Base-by-base conservation (phyloP, 306 rosid species). In the Astragalus glycyphyllos region DNA sequence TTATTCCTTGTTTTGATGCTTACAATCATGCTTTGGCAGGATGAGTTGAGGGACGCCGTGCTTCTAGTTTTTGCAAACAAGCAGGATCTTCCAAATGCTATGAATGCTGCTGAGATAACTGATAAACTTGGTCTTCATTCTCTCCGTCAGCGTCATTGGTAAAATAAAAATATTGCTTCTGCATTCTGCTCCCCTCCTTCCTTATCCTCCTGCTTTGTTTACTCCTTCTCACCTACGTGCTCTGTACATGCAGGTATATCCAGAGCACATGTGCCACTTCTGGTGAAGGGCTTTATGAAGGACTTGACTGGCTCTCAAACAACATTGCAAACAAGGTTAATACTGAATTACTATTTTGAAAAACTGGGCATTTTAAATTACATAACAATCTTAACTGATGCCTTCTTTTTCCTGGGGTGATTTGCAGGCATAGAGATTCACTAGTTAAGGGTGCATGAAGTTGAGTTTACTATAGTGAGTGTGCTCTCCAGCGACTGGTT, bases 241-340 rank as follows among this genome's bases (percentile, higher is more conserved):
- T 15, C n/a, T 66, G 26, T 23, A 15, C 68, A 4, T 73, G 66
- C 77, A 90, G 97, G 97, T 90, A 90, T 70, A 90, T 90, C 79
- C 96, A 90, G 85, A 90, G 96, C 88, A 90, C 96, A 29, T 90
- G 96, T 61, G 96, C 92, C 72, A 87, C 94, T 29, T 86, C 96
- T 40, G 96, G 96, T 69, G 96, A 90, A 83, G 97, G 97, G 72
- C 88, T 90, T 62, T 90, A 90, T n/a, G 97, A 90, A 77, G 97
- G 97, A 64, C 92, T 90, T 47, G 97, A 90, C 82, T 90, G 93
- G 96, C 96, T 90, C 82, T 87, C 96, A 75, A 90, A 85, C 89
- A 89, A 86, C 78, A 89, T 89, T 50, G 96, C 96, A 13, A 89
- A 83, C 86, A 89, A 89, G 96, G 96, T 89, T 61, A 44, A 9